Percentiles rank a stretch among this genome's conserved stretches.
phyloP scores from a whole-genome alignment of 2,329 filamentous ascomycete genomes.

The Pezicula neosporulosa region DNA sequence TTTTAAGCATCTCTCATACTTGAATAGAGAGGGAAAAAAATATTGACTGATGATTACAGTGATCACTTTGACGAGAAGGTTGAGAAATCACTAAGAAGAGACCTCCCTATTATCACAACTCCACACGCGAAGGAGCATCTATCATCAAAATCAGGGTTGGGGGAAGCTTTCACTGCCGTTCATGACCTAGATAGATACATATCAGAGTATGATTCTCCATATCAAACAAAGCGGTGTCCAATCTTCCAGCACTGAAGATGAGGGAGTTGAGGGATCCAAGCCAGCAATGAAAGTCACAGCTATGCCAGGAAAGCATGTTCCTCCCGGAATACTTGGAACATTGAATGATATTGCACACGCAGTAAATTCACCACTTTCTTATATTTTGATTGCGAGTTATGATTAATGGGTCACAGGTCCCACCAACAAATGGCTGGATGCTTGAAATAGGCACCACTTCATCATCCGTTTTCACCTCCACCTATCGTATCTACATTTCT shows the following conservation, averaged over 20 bases:
- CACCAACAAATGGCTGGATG: constrained; percentile 66
- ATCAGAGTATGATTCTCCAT: constrained; percentile 46
- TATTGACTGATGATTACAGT: no score
- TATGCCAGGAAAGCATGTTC: constrained; percentile 64
- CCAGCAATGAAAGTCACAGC: constrained; percentile 54
- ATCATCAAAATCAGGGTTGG: constrained; percentile 31
- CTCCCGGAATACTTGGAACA: constrained; percentile 19
- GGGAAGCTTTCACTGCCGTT: constrained; percentile 51
- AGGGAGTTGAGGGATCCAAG: constrained; percentile 5
- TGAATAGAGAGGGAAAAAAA: no score
- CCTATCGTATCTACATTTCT: constrained; percentile 63
- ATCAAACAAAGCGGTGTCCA: constrained; percentile 21
- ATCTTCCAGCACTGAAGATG: not conserved
- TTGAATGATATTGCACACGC: constrained; percentile 24
- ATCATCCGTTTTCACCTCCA: constrained; percentile 33
- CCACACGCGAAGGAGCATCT: constrained; percentile 55
- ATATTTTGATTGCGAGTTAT: no score
- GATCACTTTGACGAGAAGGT: constrained; percentile 52
- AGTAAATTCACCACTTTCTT: no score
- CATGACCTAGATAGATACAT: constrained; percentile 56
- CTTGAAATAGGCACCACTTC: constrained; percentile 51
- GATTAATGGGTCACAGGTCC: constrained; percentile 33
- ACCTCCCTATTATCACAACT: constrained; percentile 60
- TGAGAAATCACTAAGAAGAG: constrained; percentile 14
- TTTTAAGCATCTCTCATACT: no score